Conservation (phyloP, 2,329 filamentous ascomycete genomes). For the Anthostomella pinea region DNA sequence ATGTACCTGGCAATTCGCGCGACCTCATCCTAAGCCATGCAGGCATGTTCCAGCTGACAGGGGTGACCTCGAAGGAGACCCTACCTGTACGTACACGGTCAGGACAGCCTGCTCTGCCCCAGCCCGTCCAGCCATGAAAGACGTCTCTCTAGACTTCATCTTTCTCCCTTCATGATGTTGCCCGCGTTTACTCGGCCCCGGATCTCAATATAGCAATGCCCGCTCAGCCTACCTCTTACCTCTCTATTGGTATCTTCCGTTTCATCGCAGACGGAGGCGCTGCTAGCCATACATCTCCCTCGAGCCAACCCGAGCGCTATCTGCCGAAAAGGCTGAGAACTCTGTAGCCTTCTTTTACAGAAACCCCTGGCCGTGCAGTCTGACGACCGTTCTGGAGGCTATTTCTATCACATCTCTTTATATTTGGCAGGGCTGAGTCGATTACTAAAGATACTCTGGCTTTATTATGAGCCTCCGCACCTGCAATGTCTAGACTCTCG, state of each 20-base stretch:
- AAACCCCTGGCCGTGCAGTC: constrained; percentile 25
- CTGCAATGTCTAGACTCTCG: constrained; percentile 52
- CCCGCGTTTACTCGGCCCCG: constrained; percentile 29
- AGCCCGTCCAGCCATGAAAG: constrained; percentile 20
- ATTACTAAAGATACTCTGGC: no score
- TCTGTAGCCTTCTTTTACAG: constrained; percentile 31
- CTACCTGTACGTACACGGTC: constrained; percentile 13
- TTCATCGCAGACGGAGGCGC: constrained; percentile 36
- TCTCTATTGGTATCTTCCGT: constrained; percentile 35
- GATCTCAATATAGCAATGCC: constrained; percentile 43
- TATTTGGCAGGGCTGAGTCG: constrained; percentile 34
- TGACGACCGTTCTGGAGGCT: constrained; percentile 26
- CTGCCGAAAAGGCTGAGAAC: constrained; percentile 39
- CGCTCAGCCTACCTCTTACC: constrained; percentile 33
- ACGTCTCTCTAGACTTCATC: constrained; percentile 17
- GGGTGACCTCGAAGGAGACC: constrained; percentile 13
- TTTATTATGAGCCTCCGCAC: constrained; percentile 34
- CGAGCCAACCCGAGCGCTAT: constrained; percentile 13
- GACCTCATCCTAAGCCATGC: constrained; percentile 3
- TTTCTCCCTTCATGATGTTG: constrained; percentile 23
- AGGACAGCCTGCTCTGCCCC: constrained; percentile 22
- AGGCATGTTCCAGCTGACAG: constrained; percentile 16
- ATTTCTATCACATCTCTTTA: constrained; percentile 30
- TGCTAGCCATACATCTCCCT: constrained; percentile 30
- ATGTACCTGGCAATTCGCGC: constrained; percentile 6